Evolutionary conservation across 2,329 filamentous ascomycete species (phyloP).

Genomic region (Sporothrix humicola): DNA sequence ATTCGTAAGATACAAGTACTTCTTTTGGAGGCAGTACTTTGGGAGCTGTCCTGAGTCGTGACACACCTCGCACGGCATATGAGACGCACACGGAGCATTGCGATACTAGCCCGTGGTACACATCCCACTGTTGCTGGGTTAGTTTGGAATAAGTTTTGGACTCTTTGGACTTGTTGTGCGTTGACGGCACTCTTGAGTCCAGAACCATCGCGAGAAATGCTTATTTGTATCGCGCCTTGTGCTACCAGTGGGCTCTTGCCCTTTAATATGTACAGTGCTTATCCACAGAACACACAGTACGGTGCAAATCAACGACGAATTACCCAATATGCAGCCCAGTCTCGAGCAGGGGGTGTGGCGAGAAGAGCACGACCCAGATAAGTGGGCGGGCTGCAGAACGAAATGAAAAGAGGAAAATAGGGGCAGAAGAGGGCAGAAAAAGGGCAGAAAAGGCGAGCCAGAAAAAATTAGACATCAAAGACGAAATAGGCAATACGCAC

Average conservation of each 20-base stretch:
- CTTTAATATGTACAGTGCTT: neutral
- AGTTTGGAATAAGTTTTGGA: too few species aligned
- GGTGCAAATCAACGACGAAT: neutral
- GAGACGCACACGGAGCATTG: constrained; percentile 12
- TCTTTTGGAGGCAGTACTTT: too few species aligned
- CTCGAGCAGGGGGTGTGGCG: constrained; percentile 19
- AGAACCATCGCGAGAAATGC: too few species aligned
- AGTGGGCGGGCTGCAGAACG: constrained; percentile 22
- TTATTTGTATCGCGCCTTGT: neutral
- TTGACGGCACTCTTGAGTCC: constrained; percentile 7
- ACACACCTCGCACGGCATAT: constrained; percentile 22
- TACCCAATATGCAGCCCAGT: neutral
- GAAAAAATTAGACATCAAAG: constrained; percentile 7
- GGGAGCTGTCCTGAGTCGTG: neutral
- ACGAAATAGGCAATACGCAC: constrained; percentile 5
- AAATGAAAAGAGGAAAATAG: constrained; percentile 22
- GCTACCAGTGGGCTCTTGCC: neutral
- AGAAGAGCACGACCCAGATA: neutral
- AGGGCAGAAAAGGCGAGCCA: neutral
- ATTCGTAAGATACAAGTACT: too few species aligned
- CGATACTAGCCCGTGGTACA: neutral
- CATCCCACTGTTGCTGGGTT: too few species aligned
- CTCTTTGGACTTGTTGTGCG: neutral
- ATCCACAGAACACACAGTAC: neutral
- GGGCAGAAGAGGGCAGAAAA: too few species aligned